These are phyloP conservation scores for Scytalidium lignicola DNA, from an alignment of 2,329 filamentous ascomycete species.

Conservation along the genomic window DNA sequence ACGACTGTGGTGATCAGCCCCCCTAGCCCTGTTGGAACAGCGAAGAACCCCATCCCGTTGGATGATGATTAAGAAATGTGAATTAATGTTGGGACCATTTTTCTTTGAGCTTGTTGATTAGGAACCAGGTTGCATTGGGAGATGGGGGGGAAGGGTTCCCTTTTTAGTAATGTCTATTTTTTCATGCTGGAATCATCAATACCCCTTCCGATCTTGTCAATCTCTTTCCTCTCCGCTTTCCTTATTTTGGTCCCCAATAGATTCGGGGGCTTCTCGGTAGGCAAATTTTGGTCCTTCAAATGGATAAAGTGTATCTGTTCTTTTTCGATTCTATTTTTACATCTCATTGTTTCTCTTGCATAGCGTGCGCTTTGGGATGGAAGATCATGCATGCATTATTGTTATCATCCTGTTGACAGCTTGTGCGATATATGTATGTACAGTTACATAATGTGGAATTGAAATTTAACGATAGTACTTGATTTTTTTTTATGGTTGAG, in stretches of 20 bases:
- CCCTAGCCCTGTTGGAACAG: constrained; percentile 23
- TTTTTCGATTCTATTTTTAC: not conserved
- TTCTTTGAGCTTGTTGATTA: not conserved
- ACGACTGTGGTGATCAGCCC: constrained; percentile 24
- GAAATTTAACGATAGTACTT: not conserved
- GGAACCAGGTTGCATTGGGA: not conserved
- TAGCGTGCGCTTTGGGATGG: not conserved
- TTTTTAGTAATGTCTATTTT: not conserved
- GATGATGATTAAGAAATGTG: constrained; percentile 15
- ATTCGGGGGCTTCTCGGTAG: not conserved
- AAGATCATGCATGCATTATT: not conserved
- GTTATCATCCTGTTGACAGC: not conserved
- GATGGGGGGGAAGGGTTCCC: not conserved
- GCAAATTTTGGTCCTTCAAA: not conserved
- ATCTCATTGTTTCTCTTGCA: not conserved
- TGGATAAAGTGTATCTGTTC: not conserved
- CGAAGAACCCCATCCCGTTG: constrained; percentile 23
- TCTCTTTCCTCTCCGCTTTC: not conserved
- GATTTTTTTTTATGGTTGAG: not conserved
- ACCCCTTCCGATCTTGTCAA: not conserved
- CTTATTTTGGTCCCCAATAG: not conserved
- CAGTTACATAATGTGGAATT: not conserved
- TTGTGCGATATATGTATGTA: not conserved
- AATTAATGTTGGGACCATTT: not conserved
- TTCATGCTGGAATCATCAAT: not conserved